phyloP scores from a whole-genome alignment of 2,329 filamentous ascomycete species.

The Tricladium varicosporioides region DNA sequence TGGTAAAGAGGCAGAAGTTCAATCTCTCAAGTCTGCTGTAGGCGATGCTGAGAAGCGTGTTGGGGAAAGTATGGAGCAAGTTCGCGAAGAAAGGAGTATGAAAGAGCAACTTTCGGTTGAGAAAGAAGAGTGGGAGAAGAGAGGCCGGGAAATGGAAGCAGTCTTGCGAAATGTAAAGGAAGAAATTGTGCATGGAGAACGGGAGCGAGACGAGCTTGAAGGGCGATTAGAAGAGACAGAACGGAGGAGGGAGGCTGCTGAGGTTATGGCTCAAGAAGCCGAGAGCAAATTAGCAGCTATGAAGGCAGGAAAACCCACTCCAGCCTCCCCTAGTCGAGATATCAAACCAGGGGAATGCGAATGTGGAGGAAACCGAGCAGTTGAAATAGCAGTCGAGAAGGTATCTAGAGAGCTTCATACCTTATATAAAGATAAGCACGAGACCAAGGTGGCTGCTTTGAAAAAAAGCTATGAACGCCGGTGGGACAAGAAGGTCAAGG shows the following conservation, averaged over 20 bases:
- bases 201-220: constrained; percentile 77
- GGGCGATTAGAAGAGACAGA: constrained; percentile 75
- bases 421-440: constrained; percentile 95
- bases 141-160: constrained; percentile 80
- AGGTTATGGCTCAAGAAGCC: constrained; percentile 73
- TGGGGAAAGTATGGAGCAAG: constrained; percentile 77
- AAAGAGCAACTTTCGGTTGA: constrained; percentile 73
- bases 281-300: constrained; percentile 74
- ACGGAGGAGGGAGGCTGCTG: constrained; percentile 68
- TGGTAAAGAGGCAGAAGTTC: constrained; percentile 89
- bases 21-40: constrained; percentile 82
- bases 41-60: constrained; percentile 89
- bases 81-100: constrained; percentile 71
- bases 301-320: constrained; percentile 56
- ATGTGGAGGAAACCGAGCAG: constrained; percentile 50
- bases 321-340: constrained; percentile 35
- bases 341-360: constrained; percentile 31
- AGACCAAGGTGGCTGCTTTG: constrained; percentile 88
- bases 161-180: constrained; percentile 77
- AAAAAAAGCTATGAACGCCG: constrained; percentile 82
- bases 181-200: constrained; percentile 74
- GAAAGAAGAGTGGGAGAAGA: constrained; percentile 78
- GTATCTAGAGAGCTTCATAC: constrained; percentile 91
- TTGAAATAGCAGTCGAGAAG: constrained; percentile 83
- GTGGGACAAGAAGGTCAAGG: constrained; percentile 83